Base-by-base conservation (phyloP, 2,329 filamentous ascomycete genomes). In the Dactylellina parvicollis region DNA sequence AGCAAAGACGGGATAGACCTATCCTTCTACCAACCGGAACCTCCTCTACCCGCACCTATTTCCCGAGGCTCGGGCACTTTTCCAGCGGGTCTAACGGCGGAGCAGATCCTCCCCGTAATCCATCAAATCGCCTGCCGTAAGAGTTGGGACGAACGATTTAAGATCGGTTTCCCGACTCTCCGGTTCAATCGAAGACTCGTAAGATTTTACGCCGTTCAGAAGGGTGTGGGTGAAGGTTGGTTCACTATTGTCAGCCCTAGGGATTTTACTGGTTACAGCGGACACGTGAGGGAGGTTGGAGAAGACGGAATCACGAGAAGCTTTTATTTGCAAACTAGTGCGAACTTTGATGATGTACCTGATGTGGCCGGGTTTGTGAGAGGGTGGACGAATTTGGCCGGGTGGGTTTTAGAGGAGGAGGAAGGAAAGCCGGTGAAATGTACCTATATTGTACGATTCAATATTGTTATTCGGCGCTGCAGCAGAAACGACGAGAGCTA, bases 261-360 rank as follows among this genome's bases (percentile, higher is more conserved):
- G n/a, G 69, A 73, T 44, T 73, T 73, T n/a, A 73, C 69, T 1
- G 69, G 69, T 12, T 73, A 73, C 42, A 73, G 69, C 30, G 69
- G 69, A 3, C 69, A 73, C 16, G 60, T 61, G 1, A 73, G 54
- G 26, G 69, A 73, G 14, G 55, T 73, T 42, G 69, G 69, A 7
- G 69, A 73, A 1, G 69, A 73, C 42, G 69, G 69, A 12, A 47
- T 73, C 5, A 73, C 60, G 4, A 66, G 69, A 38, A 55, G 66
- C 22, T 73, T 60, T 56, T 73, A 66, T 30, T 16, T 73, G 36
- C 69, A 73, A 22, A 66, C 69, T 9, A 73, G 69, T 26, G 54
- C 69, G 12, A 60, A 54, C 14, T 73, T 73, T 24, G 69, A 73
- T 10, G 69, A 73, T 38, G 54, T 73, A 0, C 69, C 69, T 0